Conservation (phyloP, 225 moss, liverwort and hornwort species). For the Neckera pumila region DNA sequence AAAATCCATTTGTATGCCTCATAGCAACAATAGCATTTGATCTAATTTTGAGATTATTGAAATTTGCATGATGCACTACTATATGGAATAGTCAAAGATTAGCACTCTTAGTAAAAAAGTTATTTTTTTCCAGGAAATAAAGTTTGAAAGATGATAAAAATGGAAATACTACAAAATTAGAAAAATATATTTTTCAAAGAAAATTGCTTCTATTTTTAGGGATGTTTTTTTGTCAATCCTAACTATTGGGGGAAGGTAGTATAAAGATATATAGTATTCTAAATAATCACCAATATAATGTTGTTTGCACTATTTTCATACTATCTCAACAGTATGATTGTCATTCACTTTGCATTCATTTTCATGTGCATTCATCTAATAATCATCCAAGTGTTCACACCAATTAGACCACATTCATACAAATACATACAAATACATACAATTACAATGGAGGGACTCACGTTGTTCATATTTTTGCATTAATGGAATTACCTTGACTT, state of each 20-base stretch:
- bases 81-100: neutral
- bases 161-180: accelerated
- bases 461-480: neutral
- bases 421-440: neutral
- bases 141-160: neutral
- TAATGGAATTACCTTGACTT: neutral
- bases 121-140: neutral
- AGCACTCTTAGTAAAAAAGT: neutral
- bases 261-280: neutral
- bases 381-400: neutral
- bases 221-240: neutral
- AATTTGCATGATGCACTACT: neutral
- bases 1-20: neutral
- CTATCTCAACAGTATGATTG: neutral
- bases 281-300: neutral
- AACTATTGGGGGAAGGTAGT: accelerated
- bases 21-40: neutral
- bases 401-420: neutral
- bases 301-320: neutral
- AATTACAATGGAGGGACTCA: neutral
- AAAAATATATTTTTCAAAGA: neutral
- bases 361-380: neutral
- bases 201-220: neutral
- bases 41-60: neutral
- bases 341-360: neutral